These are phyloP conservation scores for Fonsecaea multimorphosa DNA, from an alignment of 2,329 filamentous ascomycete species.

Conservation along the genomic window DNA sequence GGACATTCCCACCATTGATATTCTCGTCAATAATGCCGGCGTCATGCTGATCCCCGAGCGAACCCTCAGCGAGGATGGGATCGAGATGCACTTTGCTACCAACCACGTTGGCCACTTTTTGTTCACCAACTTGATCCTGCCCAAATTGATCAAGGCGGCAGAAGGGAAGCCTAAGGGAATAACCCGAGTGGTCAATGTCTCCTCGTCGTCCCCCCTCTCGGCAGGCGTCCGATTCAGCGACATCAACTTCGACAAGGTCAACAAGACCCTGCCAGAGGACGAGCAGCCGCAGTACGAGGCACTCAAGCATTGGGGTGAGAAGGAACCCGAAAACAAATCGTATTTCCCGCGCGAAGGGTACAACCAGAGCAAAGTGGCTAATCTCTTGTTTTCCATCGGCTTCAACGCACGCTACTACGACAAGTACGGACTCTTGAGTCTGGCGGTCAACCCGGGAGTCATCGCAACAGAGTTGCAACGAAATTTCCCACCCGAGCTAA, in stretches of 20 bases:
- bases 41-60: conserved; percentile 45
- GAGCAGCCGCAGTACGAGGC: conserved; percentile 25
- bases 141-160: conserved; percentile 43
- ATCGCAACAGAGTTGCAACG: conserved; percentile 8
- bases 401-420: conserved; percentile 40
- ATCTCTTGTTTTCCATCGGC: conserved; percentile 51
- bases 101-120: conserved; percentile 49
- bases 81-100: conserved; percentile 48
- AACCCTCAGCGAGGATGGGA: conserved; percentile 40
- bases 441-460: conserved; percentile 50
- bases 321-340: conserved; percentile 20
- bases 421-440: conserved; percentile 45
- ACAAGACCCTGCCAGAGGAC: conserved; percentile 28
- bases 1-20: conserved; percentile 44
- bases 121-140: conserved; percentile 49
- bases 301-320: conserved; percentile 4
- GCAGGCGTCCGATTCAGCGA: conserved; percentile 45
- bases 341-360: conserved; percentile 50
- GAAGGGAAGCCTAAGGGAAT: conserved; percentile 3
- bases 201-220: conserved; percentile 39
- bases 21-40: conserved; percentile 54
- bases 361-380: conserved; percentile 55
- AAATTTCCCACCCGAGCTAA: conserved; percentile 39
- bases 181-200: conserved; percentile 41
- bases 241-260: conserved; percentile 42